Conservation (phyloP, 441 rosid species). For the Jatropha podagrica region DNA sequence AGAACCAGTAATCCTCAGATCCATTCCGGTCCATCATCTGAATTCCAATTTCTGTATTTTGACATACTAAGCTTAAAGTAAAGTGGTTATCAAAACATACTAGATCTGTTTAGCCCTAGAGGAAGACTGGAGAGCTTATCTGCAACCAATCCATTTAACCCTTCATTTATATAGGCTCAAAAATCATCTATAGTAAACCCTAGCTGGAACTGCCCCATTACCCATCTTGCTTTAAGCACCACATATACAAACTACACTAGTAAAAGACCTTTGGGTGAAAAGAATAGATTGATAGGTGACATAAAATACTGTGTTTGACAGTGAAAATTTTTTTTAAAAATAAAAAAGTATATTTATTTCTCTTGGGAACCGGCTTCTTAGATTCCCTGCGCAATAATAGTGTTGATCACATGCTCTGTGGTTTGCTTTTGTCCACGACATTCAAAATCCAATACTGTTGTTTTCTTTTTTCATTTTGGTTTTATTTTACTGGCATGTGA, state of each 20-base stretch:
- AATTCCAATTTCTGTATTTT: too few relatives aligned
- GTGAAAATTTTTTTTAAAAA: neutral
- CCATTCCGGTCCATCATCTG: too few relatives aligned
- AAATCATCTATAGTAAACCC: neutral
- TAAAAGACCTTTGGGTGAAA: neutral
- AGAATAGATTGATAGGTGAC: neutral
- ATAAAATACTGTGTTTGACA: neutral
- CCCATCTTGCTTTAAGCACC: neutral
- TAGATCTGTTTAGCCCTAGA: neutral
- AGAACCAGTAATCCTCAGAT: too few relatives aligned
- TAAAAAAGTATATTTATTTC: too few relatives aligned
- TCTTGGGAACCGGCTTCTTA: too few relatives aligned
- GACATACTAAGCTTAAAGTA: too few relatives aligned
- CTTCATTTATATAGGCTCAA: neutral
- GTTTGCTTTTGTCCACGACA: too few relatives aligned
- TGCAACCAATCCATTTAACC: neutral
- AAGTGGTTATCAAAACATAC: neutral
- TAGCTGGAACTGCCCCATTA: neutral
- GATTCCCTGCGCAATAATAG: too few relatives aligned
- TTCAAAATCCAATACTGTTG: too few relatives aligned
- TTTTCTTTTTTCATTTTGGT: too few relatives aligned
- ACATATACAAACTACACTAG: neutral
- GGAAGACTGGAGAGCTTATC: neutral
- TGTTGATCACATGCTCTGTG: too few relatives aligned
- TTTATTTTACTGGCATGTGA: too few relatives aligned